These are phyloP conservation scores for Mariannaea sp. DNA, from an alignment of 2,329 filamentous ascomycete genomes.

Conservation along the genomic window DNA sequence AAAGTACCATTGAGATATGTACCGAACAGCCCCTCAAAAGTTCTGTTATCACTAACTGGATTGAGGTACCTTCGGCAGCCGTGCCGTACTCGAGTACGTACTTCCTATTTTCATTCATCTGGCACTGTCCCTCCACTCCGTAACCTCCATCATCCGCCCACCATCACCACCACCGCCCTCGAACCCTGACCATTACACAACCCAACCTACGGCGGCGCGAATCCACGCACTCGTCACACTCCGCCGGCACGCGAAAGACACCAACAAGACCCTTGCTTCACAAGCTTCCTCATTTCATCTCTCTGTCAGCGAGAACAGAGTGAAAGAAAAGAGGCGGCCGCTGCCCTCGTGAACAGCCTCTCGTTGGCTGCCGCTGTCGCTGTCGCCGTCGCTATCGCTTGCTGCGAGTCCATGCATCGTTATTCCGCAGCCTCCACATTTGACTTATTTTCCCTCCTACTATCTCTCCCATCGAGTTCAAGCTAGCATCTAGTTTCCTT, in stretches of 20 bases:
- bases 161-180: constrained; percentile 19
- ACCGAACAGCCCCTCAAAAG: neutral
- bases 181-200: constrained; percentile 12
- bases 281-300: constrained; percentile 3
- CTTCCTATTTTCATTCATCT: neutral
- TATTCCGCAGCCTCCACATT: neutral
- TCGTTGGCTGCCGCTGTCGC: too few species aligned
- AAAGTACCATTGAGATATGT: neutral
- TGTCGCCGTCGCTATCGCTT: neutral
- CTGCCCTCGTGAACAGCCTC: constrained; percentile 17
- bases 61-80: neutral
- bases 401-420: constrained; percentile 3
- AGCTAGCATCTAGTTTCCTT: neutral
- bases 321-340: constrained; percentile 15
- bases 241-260: neutral
- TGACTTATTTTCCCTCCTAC: neutral
- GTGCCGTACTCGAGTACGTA: neutral
- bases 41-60: neutral
- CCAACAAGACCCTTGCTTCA: neutral
- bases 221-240: neutral
- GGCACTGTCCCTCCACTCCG: constrained; percentile 9
- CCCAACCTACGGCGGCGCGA: constrained; percentile 2
- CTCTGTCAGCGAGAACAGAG: constrained; percentile 5
- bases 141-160: constrained; percentile 14
- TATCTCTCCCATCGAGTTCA: constrained; percentile 1